phyloP scores from a whole-genome alignment of 2,329 filamentous ascomycete species.

The Tolypocladium album region DNA sequence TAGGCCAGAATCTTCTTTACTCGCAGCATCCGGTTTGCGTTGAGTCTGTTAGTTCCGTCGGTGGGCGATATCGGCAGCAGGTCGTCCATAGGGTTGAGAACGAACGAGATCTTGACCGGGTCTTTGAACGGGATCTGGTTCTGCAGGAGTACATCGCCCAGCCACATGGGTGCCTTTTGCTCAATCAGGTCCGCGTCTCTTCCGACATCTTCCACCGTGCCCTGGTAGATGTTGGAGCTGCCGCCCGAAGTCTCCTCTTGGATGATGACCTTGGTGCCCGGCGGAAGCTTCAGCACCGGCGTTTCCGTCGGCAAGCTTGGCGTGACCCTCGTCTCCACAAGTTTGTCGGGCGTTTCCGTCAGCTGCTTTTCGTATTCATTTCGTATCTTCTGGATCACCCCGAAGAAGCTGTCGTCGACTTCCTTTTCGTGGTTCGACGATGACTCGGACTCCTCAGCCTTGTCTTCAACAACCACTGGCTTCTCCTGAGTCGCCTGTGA shows the following conservation, averaged over 20 bases:
- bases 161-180: conserved; percentile 79
- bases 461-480: conserved; percentile 64
- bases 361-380: conserved; percentile 63
- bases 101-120: conserved; percentile 91
- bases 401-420: conserved; percentile 64
- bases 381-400: conserved; percentile 61
- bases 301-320: conserved; percentile 65
- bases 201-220: conserved; percentile 70
- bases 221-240: conserved; percentile 79
- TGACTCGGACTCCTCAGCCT: conserved; percentile 56
- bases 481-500: conserved; percentile 55
- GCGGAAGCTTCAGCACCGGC: conserved; percentile 62
- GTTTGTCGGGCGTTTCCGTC: conserved; percentile 39
- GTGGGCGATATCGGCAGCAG: conserved; percentile 64
- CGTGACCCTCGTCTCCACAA: conserved; percentile 51
- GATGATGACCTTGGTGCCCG: conserved; percentile 55
- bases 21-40: conserved; percentile 92
- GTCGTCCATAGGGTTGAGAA: conserved; percentile 68
- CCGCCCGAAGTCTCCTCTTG: conserved; percentile 58
- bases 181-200: conserved; percentile 75
- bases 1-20: conserved; percentile 92
- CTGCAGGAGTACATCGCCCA: conserved; percentile 76
- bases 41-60: conserved; percentile 81
- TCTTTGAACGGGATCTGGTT: conserved; percentile 81
- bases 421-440: conserved; percentile 59